Percentiles rank a stretch among this genome's conserved stretches.
phyloP scores from a whole-genome alignment of 257 asterid genomes.

The Linderniella brevidens region DNA sequence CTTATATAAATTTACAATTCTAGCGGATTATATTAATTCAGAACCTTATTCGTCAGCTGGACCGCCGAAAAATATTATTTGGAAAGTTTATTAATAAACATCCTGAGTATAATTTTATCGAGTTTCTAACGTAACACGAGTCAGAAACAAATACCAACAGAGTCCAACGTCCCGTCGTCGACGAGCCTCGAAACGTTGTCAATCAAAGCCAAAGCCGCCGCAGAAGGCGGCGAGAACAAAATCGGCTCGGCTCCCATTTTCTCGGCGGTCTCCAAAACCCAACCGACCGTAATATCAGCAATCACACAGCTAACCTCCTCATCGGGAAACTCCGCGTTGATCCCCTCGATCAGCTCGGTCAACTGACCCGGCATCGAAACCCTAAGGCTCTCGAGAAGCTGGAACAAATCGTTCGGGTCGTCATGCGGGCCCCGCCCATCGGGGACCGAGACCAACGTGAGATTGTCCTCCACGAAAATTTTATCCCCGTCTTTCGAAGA shows the following conservation, averaged over 20 bases:
- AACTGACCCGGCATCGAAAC: constrained; percentile 13
- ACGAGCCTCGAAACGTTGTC: constrained; percentile 8
- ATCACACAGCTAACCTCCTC: constrained; percentile 21
- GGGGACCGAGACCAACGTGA: constrained; percentile 12
- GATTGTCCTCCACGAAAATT: background rate
- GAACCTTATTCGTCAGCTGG: too few species aligned
- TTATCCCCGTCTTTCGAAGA: constrained; percentile 1
- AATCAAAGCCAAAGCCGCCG: constrained; percentile 8
- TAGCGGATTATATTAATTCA: too few species aligned
- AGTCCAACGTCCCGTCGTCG: constrained; percentile 11
- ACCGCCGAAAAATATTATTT: too few species aligned
- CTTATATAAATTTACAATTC: too few species aligned
- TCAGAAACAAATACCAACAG: constrained; percentile 9
- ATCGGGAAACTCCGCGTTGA: constrained; percentile 4
- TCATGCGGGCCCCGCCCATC: constrained; percentile 13
- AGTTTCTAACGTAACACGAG: too few species aligned
- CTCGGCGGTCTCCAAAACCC: constrained; percentile 17
- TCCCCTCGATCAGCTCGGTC: constrained; percentile 12
- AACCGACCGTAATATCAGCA: constrained; percentile 20
- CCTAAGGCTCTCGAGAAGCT: constrained; percentile 5
- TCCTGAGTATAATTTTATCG: too few species aligned
- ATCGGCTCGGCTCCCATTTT: constrained; percentile 13
- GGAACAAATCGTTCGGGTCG: constrained; percentile 8
- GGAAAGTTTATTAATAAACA: too few species aligned
- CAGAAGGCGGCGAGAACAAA: constrained; percentile 12